These are phyloP conservation scores for Circinella umbellata DNA, from an alignment of 371 early-diverging fungal genomes.

Conservation along the genomic window DNA sequence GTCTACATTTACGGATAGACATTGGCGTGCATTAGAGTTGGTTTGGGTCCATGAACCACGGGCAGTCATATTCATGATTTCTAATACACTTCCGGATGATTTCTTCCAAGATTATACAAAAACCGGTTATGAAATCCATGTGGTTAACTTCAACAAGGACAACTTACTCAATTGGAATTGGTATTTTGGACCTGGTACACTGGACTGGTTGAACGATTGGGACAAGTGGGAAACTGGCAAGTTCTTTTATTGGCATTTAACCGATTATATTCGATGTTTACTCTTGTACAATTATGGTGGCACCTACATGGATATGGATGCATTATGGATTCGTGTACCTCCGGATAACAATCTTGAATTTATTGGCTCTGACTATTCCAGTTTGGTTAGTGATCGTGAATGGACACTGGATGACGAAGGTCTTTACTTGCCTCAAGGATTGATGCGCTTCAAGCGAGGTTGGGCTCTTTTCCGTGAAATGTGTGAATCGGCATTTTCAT, in stretches of 20 bases:
- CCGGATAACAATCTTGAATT: conserved; percentile 62
- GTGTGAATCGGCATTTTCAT: conserved; percentile 59
- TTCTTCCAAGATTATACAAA: conserved; percentile 60
- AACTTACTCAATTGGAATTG: conserved; percentile 60
- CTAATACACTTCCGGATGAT: conserved; percentile 57
- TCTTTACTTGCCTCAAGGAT: conserved; percentile 65
- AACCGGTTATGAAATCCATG: conserved; percentile 66
- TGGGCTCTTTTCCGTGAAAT: conserved; percentile 67
- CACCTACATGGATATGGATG: conserved; percentile 76
- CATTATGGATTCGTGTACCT: conserved; percentile 67
- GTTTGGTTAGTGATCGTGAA: conserved; percentile 46
- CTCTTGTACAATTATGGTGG: conserved; percentile 72
- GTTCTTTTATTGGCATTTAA: conserved; percentile 65
- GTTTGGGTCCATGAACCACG: conserved; percentile 70
- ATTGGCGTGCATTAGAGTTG: conserved; percentile 68
- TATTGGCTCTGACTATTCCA: conserved; percentile 65
- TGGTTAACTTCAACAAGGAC: conserved; percentile 63
- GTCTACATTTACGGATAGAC: conserved; percentile 62
- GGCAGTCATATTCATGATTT: conserved; percentile 64
- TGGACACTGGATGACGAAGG: conserved; percentile 69
- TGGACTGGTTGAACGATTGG: conserved; percentile 66
- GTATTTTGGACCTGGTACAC: conserved; percentile 66
- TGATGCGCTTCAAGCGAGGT: conserved; percentile 70
- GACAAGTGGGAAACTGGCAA: conserved; percentile 59
- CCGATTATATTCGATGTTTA: conserved; percentile 63